Evolutionary conservation across 352 stramenopile species (phyloP).

Genomic region (Globisporangium mamillatum): DNA sequence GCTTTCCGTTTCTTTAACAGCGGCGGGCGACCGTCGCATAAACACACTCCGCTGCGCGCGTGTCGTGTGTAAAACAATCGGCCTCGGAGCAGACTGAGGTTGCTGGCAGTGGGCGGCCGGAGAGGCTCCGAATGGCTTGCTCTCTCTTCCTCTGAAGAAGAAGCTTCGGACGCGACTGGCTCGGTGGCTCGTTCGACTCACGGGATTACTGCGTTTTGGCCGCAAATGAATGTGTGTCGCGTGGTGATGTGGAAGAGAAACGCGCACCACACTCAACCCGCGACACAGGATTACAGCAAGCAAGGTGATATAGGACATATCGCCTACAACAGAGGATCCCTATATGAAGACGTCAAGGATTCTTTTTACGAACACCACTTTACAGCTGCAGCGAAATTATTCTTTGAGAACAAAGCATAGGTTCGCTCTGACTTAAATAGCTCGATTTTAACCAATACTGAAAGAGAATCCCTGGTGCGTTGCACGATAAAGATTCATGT

Average conservation of each 20-base stretch:
- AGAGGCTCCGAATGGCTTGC: too few species aligned
- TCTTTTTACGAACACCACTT: not conserved
- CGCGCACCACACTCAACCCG: not conserved
- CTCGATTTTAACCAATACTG: too few species aligned
- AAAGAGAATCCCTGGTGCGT: too few species aligned
- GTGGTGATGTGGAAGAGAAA: not conserved
- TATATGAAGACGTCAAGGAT: not conserved
- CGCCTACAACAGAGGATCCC: not conserved
- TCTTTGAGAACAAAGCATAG: too few species aligned
- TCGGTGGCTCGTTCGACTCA: not conserved
- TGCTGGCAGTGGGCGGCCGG: too few species aligned
- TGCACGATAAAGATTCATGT: too few species aligned
- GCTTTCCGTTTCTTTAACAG: slow-evolving; percentile 10
- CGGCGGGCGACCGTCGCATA: slow-evolving; percentile 4
- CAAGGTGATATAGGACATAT: not conserved
- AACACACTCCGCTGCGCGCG: slow-evolving; percentile 13
- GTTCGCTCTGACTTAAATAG: too few species aligned
- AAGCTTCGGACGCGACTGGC: too few species aligned
- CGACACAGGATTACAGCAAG: not conserved
- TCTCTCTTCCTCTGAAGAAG: too few species aligned
- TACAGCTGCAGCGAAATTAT: not conserved
- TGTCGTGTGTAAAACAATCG: slow-evolving; percentile 9
- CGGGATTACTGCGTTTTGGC: not conserved
- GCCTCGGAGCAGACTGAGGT: not conserved
- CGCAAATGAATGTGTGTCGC: not conserved